Base-by-base conservation (phyloP, 352 stramenopile species). In the Globisporangium middletonii region DNA sequence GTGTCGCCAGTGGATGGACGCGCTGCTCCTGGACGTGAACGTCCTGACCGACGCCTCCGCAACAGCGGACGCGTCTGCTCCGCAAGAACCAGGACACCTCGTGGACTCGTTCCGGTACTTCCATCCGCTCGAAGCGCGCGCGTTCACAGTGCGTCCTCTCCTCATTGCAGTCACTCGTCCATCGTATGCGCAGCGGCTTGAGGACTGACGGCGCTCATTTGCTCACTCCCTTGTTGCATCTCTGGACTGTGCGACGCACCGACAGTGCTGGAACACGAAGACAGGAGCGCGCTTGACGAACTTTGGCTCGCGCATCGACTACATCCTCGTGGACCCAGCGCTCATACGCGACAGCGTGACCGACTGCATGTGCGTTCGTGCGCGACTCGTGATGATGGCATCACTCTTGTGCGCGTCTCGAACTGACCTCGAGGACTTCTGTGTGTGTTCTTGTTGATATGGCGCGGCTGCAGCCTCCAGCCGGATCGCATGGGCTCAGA, bases 281-380 rank as follows among this genome's bases (percentile, higher is more conserved):
- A 96, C 88, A 12, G 75, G 74, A 1, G 89, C 83, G 15, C 75
- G 90, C 11, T 72, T 93, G 62, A 97, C 86, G 62, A 97, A 97
- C 65, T 97, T 89, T 50, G 90, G 90, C 53, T 88, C 83, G 23
- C 83, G 90, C 42, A 93, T 97, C 55, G 90, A 97, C 67, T 97
- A 97, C 55, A 89, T 97, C 50, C 68, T 97, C 19, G 69, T 85
- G 3, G 82, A 91, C n/a, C 53, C 59, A 0, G 38, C 26, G 18
- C 71, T 96, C 42, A 47, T 88, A 50, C 54, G 69, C 19, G 62
- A 75, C 11, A 79, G 53, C 19, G 57, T 81, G 37, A 69, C 59
- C 18, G 72, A 68, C 15, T 93, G 71, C 80, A 86, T 69, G 87
- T 91, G 65, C 53, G 68, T 50, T 18, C 59, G 30, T 16, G 7